A percentile compares a stretch with the other conserved stretches of the same genome.
These are phyloP conservation scores for Prunus davidiana DNA, from an alignment of 306 rosid species.

Conservation along the genomic window DNA sequence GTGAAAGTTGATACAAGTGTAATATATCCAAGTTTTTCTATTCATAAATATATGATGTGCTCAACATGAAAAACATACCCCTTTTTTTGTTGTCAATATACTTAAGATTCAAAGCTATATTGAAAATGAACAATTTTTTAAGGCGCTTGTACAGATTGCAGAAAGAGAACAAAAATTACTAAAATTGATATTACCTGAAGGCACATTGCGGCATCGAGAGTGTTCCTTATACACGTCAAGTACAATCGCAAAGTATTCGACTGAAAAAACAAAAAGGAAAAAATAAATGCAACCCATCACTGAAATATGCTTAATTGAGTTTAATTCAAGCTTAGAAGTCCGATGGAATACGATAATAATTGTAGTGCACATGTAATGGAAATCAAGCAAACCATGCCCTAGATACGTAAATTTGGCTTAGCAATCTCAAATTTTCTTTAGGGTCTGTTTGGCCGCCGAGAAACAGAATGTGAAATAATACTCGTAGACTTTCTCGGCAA, in stretches of 20 bases:
- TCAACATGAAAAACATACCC: not conserved
- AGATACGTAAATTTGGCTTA: not conserved
- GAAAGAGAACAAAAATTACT: not conserved
- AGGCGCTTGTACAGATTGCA: not conserved
- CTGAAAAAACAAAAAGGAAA: slow-evolving; percentile 28
- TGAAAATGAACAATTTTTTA: not conserved
- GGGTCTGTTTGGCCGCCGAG: not conserved
- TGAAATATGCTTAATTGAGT: not conserved
- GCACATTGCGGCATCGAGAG: slow-evolving; percentile 97
- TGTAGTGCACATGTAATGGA: not conserved
- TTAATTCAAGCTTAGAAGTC: not conserved
- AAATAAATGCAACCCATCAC: not conserved
- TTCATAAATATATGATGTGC: not conserved
- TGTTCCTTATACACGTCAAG: slow-evolving; percentile 83
- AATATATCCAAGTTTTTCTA: not conserved
- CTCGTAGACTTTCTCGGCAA: slow-evolving; percentile 3
- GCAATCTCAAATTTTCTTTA: not conserved
- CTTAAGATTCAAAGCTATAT: not conserved
- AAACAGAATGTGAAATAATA: not conserved
- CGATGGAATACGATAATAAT: not conserved
- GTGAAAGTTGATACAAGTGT: not conserved
- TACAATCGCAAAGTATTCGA: slow-evolving; percentile 65
- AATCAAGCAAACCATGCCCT: not conserved
- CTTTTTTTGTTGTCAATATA: too few relatives aligned
- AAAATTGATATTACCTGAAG: slow-evolving; percentile 53